phyloP scores from a whole-genome alignment of 2,329 filamentous ascomycete genomes.

The Sporothrix brunneoviolacea region DNA sequence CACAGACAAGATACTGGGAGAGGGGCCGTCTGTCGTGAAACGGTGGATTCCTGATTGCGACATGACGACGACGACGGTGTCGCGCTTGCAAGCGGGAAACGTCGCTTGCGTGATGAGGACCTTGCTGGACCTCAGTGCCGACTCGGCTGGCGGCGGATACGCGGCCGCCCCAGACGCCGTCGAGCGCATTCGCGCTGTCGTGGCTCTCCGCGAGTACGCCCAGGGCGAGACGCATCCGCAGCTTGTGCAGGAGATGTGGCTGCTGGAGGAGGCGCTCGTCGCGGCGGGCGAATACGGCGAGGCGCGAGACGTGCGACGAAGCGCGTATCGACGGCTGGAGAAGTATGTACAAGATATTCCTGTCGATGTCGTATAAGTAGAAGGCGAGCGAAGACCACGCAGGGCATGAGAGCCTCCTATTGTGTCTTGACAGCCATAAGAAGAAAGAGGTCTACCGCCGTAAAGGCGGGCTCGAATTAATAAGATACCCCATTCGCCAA shows the following conservation, averaged over 20 bases:
- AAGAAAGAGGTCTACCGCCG: no score
- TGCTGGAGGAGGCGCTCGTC: not conserved
- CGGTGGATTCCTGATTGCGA: no score
- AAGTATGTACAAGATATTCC: no score
- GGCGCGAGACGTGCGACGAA: not conserved
- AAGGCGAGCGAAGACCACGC: no score
- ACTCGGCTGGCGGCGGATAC: no score
- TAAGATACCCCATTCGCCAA: no score
- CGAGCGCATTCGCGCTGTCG: not conserved
- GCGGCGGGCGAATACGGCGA: not conserved
- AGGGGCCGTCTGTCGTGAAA: not conserved
- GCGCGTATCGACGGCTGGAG: no score
- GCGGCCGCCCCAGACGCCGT: not conserved
- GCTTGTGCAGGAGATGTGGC: constrained; percentile 17
- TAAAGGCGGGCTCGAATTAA: no score
- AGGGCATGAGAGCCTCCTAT: no score
- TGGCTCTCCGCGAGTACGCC: constrained; percentile 15
- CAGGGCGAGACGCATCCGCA: constrained; percentile 14
- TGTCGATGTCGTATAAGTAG: no score
- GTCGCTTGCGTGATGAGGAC: not conserved
- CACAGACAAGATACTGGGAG: not conserved
- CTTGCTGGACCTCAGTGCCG: no score
- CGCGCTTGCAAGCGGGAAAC: not conserved
- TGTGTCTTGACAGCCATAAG: no score
- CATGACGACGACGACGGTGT: not conserved